Percentiles rank a stretch among this genome's conserved stretches.
These are phyloP conservation scores for Colletotrichum orchidophilum DNA, from an alignment of 2,329 filamentous ascomycete genomes.

Conservation along the genomic window DNA sequence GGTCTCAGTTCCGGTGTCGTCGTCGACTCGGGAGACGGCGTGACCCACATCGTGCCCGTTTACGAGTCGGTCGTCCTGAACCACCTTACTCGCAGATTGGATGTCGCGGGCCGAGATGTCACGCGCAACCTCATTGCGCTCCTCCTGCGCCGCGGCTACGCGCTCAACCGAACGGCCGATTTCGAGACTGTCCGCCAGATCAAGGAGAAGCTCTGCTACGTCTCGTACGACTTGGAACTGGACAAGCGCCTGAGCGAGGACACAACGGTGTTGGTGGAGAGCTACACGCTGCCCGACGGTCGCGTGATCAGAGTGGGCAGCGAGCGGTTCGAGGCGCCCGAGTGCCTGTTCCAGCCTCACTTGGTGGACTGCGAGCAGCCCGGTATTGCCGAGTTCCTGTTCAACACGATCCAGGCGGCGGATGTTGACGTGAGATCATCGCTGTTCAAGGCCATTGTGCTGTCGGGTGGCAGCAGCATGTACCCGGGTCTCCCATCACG, in stretches of 20 bases:
- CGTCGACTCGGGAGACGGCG: constrained; percentile 96
- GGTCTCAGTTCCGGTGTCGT: constrained; percentile 94
- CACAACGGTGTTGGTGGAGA: constrained; percentile 95
- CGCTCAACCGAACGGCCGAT: constrained; percentile 96
- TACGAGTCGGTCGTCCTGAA: constrained; percentile 98
- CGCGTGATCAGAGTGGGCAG: constrained; percentile 95
- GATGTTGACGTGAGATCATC: constrained; percentile 95
- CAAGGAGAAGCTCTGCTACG: constrained; percentile 99
- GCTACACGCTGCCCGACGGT: constrained; percentile 95
- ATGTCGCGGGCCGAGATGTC: constrained; percentile 95
- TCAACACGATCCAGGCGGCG: constrained; percentile 97
- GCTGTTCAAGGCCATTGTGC: constrained; percentile 95
- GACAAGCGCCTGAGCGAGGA: constrained; percentile 97
- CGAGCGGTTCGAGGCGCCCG: constrained; percentile 96
- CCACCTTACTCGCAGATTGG: constrained; percentile 91
- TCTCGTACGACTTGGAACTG: constrained; percentile 96
- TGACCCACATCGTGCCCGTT: constrained; percentile 98
- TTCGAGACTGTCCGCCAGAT: constrained; percentile 99
- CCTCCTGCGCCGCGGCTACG: constrained; percentile 91
- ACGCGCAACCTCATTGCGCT: constrained; percentile 98
- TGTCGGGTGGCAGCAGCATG: constrained; percentile 98
- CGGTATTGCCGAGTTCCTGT: constrained; percentile 95
- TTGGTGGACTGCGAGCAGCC: constrained; percentile 97
- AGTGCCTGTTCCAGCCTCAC: constrained; percentile 98
- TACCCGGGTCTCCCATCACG: constrained; percentile 95